These are phyloP conservation scores for Candida yuanshanica DNA, from an alignment of 805 yeast species.

Conservation along the genomic window DNA sequence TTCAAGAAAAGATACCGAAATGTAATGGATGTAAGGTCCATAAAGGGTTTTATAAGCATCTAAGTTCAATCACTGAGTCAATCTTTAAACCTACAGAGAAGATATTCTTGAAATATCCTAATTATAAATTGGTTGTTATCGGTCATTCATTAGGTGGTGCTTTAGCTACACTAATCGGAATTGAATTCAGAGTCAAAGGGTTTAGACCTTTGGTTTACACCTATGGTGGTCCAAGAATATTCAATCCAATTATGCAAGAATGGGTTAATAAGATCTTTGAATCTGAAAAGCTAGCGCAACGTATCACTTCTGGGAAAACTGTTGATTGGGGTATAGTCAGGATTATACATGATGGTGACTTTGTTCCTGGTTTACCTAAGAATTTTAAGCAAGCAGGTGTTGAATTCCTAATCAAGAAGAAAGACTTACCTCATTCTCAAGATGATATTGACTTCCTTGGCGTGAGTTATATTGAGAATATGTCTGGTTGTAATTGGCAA, in stretches of 20 bases:
- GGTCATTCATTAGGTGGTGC: slow-evolving; percentile 85
- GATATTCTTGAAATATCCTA: slow-evolving; percentile 35
- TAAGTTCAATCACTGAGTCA: slow-evolving; percentile 34
- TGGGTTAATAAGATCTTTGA: slow-evolving; percentile 52
- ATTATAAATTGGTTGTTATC: slow-evolving; percentile 45
- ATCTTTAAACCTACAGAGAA: slow-evolving; percentile 25
- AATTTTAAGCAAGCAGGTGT: slow-evolving; percentile 29
- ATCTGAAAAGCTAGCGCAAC: slow-evolving; percentile 25
- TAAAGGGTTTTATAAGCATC: slow-evolving; percentile 52
- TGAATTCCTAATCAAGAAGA: slow-evolving; percentile 28
- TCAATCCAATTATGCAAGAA: slow-evolving; percentile 42
- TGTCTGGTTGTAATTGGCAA: neutral
- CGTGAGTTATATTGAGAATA: neutral
- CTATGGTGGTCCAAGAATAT: slow-evolving; percentile 64
- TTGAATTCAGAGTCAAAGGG: slow-evolving; percentile 55
- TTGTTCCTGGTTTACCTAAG: slow-evolving; percentile 58
- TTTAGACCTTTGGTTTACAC: slow-evolving; percentile 48
- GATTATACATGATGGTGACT: slow-evolving; percentile 52
- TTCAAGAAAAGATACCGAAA: slow-evolving; percentile 1
- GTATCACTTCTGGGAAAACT: slow-evolving; percentile 10
- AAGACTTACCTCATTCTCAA: slow-evolving; percentile 32
- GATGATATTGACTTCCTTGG: slow-evolving; percentile 14
- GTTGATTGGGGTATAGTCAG: slow-evolving; percentile 40
- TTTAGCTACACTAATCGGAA: slow-evolving; percentile 54
- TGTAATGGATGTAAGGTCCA: slow-evolving; percentile 59